Conservation (phyloP, 352 stramenopile genomes). For the Aphanomyces euteiches region DNA sequence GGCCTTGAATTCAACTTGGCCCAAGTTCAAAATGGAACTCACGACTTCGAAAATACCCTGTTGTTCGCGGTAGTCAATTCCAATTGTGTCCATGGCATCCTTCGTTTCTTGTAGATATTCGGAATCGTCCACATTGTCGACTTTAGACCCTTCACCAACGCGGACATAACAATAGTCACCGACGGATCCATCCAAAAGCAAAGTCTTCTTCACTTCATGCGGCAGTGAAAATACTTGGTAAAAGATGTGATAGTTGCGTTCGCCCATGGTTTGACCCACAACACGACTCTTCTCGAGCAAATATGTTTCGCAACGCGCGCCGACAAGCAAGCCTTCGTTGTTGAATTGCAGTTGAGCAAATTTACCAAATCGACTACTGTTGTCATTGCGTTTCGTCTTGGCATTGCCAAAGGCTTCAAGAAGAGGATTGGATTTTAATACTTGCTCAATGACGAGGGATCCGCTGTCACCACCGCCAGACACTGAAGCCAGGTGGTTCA, state of each 20-base stretch:
- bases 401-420: constrained; percentile 76
- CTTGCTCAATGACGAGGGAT: constrained; percentile 73
- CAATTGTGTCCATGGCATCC: constrained; percentile 36
- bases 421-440: constrained; percentile 77
- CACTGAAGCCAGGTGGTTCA: constrained; percentile 77
- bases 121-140: constrained; percentile 62
- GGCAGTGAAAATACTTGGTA: constrained; percentile 90
- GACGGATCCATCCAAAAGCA: constrained; percentile 57
- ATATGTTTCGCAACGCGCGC: constrained; percentile 86
- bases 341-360: constrained; percentile 80
- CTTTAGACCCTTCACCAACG: constrained; percentile 47
- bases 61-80: constrained; percentile 20
- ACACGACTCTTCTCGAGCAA: constrained; percentile 97
- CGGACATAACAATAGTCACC: constrained; percentile 78
- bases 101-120: constrained; percentile 80
- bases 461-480: constrained; percentile 60
- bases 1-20: constrained; percentile 32
- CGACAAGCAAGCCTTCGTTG: constrained; percentile 53
- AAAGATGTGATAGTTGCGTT: constrained; percentile 98
- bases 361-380: constrained; percentile 75
- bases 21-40: constrained; percentile 20
- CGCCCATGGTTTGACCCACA: constrained; percentile 81
- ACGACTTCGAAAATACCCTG: constrained; percentile 20
- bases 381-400: constrained; percentile 83
- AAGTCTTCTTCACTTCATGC: constrained; percentile 42